Base-by-base conservation (phyloP, 2,329 filamentous ascomycete species). In the Ceratocystis variospora region DNA sequence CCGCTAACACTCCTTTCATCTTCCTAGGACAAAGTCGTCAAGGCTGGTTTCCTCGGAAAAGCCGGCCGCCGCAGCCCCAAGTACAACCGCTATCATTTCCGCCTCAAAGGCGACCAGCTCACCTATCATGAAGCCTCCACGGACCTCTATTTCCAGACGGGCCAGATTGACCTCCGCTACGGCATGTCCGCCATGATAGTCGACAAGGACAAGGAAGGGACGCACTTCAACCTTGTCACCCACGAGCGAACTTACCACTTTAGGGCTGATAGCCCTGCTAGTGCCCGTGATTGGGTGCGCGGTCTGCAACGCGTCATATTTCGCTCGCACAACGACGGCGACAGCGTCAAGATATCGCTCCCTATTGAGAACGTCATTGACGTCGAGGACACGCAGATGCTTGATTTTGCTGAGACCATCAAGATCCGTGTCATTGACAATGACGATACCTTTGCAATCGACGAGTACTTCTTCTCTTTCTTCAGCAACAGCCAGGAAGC, bases 401-500 rank as follows among this genome's bases (percentile, higher is more conserved):
- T 96, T 66, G 90, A 95, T 69, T 91, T 96, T 74, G 90, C 91
- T 25, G 90, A 96, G 69, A 97, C 94, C 0, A 88, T 95, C 77
- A 96, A 96, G 76, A 86, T 99, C 69, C 85, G 90, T 46, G 90
- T 96, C 55, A 86, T 97, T 66, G 92, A 96, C 72, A 95, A 91
- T 70, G 90, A 94, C 70, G 93, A 96, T 75, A 95, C 90, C 0
- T 97, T 89, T 76, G 92, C 92, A 2, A 89, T 97, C 69, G 94
- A 99, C 72, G 94, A 99, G 85, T 96, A 97, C 74, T 97, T 95
- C 74, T 97, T 99, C 75, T 94, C 92, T 0, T 97, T 97, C 76
- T 96, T 96, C 74, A 88, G 84, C 70, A 87, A 87, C 69, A 91
- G 91, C 5, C 86, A 88, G 71, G 89, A 96, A 71, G 93, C 90